Evolutionary conservation across 2,329 filamentous ascomycete species (phyloP), one percentile per base, ranked within the genome.

Genomic region (Aureobasidium sp.): DNA sequence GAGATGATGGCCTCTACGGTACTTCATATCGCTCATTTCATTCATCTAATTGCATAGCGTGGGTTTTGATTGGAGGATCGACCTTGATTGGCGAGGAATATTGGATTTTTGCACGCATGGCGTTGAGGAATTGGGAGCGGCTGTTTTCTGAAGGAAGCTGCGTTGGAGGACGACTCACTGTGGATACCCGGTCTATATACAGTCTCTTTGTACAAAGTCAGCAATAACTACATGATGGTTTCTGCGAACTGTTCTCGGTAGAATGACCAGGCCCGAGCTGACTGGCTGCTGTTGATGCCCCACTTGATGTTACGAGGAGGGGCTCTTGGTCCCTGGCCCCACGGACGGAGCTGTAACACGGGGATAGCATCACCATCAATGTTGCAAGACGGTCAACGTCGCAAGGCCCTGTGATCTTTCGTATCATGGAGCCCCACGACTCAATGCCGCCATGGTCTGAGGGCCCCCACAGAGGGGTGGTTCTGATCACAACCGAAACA

Each of bases 11-110:
- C 1, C 43, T 58, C n/a, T 25, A 17, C 15, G 29, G 29, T 57
- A 27, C 7, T 57, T 57, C 50, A 9, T n/a, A 42, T 40, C 13
- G 49, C n/a, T 23, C 40, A 11, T 57, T 46, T 57, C 29, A 57
- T 45, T 57, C 19, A 57, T 55, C 8, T 29, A 31, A 40, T 38
- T 47, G 55, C 55, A 58, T 58, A 58, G 55, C 55, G 55, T 49
- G 45, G 55, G 21, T 35, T 37, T 37, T 33, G 11, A n/a, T 35
- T 46, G 37, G 37, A 43, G 27, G 51, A 57, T n/a, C 17, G 27
- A n/a, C 19, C 21, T 57, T 29, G n/a, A 8, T 27, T 19, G 31
- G 15, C 15, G 31, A 29, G 55, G 35, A 21, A n/a, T 42, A 31
- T 57, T 46, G 53, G 40, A 19, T 46, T 57, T n/a, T 27, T 29